Conservation (phyloP, 148 eudicot genomes). For the Cornus suecica region DNA sequence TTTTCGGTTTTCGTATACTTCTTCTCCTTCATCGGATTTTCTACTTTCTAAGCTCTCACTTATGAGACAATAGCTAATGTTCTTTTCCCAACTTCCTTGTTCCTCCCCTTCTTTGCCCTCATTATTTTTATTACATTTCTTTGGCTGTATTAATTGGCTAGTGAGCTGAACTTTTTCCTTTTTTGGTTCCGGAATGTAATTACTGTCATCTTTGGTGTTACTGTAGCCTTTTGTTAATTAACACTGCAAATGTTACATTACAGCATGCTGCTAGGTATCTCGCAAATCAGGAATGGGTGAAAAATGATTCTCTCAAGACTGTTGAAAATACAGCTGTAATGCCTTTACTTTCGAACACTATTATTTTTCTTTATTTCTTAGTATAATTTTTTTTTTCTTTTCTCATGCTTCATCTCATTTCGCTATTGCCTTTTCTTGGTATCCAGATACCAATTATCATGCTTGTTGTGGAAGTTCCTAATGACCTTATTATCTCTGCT, state of each 20-base stretch:
- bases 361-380: slow-evolving; percentile 2
- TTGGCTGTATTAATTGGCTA: too few species aligned
- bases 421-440: slow-evolving; percentile 6
- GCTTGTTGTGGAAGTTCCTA: slow-evolving; percentile 98
- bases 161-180: background rate
- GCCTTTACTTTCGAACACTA: slow-evolving; percentile 6
- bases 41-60: background rate
- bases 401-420: slow-evolving; percentile 3
- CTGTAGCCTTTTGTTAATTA: slow-evolving; percentile 10
- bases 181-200: background rate
- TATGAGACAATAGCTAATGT: too few species aligned
- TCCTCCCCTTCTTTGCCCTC: too few species aligned
- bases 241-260: slow-evolving; percentile 17
- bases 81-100: too few species aligned
- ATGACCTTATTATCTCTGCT: slow-evolving; percentile 48
- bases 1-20: background rate
- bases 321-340: slow-evolving; percentile 94
- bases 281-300: slow-evolving; percentile 98
- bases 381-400: slow-evolving; percentile 7
- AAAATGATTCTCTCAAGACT: slow-evolving; percentile 91
- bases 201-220: background rate
- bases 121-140: too few species aligned
- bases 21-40: background rate
- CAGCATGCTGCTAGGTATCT: slow-evolving; percentile 99
- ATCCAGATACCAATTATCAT: slow-evolving; percentile 91